Evolutionary conservation across 139 green algal species (phyloP).

Genomic region (Diplosphaera chodatii): DNA sequence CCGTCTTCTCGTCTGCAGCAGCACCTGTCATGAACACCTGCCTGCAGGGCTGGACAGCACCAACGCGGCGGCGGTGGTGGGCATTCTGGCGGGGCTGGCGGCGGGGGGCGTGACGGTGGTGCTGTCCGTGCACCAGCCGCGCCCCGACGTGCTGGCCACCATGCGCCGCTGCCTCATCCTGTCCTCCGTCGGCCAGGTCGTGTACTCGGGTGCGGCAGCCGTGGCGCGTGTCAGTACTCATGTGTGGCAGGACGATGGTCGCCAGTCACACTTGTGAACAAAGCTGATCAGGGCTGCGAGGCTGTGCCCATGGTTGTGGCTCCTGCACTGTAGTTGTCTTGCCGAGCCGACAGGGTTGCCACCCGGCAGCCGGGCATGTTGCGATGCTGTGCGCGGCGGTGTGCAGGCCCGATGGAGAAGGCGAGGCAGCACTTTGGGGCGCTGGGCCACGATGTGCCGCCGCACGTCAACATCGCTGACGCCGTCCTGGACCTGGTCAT

Average conservation of each 20-base stretch:
- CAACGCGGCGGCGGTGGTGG: conserved; percentile 58
- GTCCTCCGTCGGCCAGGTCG: conserved; percentile 7
- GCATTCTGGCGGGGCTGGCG: conserved; percentile 45
- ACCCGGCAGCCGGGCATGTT: too few species aligned
- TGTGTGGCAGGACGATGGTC: too few species aligned
- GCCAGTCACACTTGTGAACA: too few species aligned
- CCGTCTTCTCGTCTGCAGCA: too few species aligned
- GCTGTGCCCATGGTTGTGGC: too few species aligned
- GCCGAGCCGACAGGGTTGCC: too few species aligned
- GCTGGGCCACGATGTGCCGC: not conserved
- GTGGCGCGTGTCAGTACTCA: too few species aligned
- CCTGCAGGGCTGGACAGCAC: too few species aligned
- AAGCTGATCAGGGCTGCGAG: too few species aligned
- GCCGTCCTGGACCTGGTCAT: conserved; percentile 60
- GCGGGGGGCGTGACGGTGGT: conserved; percentile 41
- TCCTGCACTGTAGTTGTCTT: too few species aligned
- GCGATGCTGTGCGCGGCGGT: too few species aligned
- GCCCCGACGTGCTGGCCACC: conserved; percentile 53
- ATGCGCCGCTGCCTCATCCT: conserved; percentile 15
- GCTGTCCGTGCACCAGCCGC: conserved; percentile 63
- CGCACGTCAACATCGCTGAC: conserved; percentile 40
- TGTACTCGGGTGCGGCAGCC: conserved; percentile 17
- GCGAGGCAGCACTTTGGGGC: not conserved
- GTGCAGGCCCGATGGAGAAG: not conserved
- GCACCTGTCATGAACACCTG: too few species aligned